Evolutionary conservation across 441 rosid genomes (phyloP).

Genomic region (Corymbia citriodora): DNA sequence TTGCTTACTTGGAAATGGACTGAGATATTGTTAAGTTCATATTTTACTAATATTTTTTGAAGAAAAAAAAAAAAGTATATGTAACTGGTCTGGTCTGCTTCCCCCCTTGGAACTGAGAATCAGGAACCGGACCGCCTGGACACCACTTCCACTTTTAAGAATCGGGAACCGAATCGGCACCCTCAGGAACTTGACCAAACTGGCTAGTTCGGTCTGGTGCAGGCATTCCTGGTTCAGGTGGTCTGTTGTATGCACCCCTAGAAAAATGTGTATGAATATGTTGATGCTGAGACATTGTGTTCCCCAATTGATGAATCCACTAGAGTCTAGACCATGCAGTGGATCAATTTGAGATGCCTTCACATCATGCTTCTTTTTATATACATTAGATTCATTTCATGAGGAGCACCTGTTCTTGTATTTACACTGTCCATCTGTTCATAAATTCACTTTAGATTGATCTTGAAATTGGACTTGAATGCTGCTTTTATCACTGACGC

Average conservation of each 20-base stretch:
- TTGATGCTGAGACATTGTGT: background rate
- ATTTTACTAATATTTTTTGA: too few species aligned
- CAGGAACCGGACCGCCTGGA: too few species aligned
- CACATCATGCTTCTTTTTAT: background rate
- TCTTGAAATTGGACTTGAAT: background rate
- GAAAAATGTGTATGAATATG: background rate
- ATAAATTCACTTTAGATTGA: background rate
- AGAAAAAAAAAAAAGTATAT: too few species aligned
- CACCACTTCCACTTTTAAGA: too few species aligned
- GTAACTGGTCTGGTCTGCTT: too few species aligned
- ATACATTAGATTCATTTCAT: background rate
- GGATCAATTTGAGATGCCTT: background rate
- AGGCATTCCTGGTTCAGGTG: too few species aligned
- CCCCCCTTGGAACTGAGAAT: too few species aligned
- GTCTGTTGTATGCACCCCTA: background rate
- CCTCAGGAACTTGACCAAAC: too few species aligned
- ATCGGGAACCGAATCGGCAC: too few species aligned
- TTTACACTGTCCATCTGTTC: background rate
- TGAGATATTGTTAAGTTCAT: too few species aligned
- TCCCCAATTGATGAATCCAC: background rate
- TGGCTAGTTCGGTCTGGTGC: too few species aligned
- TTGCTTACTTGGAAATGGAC: too few species aligned
- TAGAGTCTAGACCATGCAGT: background rate
- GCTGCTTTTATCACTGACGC: background rate
- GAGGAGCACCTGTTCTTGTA: background rate